These are phyloP conservation scores for Amesomyces nigricolor DNA, from an alignment of 2,329 filamentous ascomycete species.

Conservation along the genomic window DNA sequence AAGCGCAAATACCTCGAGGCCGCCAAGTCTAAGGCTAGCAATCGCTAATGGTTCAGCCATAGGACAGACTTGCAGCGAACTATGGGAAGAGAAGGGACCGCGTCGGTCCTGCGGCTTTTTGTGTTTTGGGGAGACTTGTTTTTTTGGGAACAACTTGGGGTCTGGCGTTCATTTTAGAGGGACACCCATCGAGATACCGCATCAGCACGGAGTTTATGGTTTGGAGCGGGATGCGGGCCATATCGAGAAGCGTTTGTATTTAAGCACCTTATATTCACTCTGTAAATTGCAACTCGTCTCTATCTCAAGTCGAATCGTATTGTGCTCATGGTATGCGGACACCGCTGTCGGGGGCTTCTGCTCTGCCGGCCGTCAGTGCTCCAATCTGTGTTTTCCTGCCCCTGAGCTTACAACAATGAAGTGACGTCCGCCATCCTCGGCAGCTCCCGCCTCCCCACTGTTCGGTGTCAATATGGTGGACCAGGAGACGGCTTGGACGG, in stretches of 20 bases:
- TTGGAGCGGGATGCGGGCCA: background rate
- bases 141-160: background rate
- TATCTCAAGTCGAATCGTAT: too few species aligned
- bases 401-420: too few species aligned
- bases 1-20: slow-evolving; percentile 32
- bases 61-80: background rate
- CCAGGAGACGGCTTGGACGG: too few species aligned
- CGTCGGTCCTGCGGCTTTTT: background rate
- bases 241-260: slow-evolving; percentile 6
- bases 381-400: too few species aligned
- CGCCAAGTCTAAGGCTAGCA: slow-evolving; percentile 15
- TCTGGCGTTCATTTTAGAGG: slow-evolving; percentile 14
- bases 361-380: too few species aligned
- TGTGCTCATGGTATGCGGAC: too few species aligned
- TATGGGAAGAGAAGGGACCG: background rate
- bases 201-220: slow-evolving; percentile 16
- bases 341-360: too few species aligned
- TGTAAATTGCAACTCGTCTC: background rate
- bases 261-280: background rate
- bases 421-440: background rate
- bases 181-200: slow-evolving; percentile 10
- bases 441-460: slow-evolving; percentile 9
- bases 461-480: too few species aligned
- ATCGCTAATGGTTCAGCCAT: slow-evolving; percentile 11
- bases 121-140: background rate